Percentiles rank a stretch among this genome's conserved stretches.
Evolutionary conservation across 306 rosid species (phyloP).

Genomic region (Luffa aegyptiaca): DNA sequence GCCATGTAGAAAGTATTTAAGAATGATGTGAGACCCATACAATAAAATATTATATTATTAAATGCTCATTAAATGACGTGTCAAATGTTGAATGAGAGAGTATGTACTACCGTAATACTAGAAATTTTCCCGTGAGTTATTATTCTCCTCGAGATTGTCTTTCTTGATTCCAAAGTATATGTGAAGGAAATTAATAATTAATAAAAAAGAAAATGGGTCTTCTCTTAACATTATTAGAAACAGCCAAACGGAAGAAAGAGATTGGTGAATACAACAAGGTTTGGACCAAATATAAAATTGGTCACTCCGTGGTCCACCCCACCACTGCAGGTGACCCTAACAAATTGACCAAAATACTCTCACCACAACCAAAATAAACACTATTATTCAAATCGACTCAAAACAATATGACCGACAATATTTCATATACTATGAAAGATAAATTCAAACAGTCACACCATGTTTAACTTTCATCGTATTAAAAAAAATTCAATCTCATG

Average conservation of each 20-base stretch:
- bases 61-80: no score
- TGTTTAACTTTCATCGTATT: no score
- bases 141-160: not conserved
- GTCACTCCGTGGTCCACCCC: slow-evolving; percentile 4
- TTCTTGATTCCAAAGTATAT: not conserved
- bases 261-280: not conserved
- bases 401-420: no score
- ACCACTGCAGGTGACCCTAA: not conserved
- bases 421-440: no score
- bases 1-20: no score
- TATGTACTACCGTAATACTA: no score
- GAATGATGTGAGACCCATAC: no score
- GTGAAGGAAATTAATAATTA: not conserved
- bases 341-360: not conserved
- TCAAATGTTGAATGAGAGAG: no score
- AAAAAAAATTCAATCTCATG: not conserved
- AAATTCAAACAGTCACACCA: no score
- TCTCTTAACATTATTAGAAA: not conserved
- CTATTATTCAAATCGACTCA: no score
- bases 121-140: no score
- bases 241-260: not conserved
- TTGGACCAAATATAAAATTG: slow-evolving; percentile 7
- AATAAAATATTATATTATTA: no score
- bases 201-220: not conserved
- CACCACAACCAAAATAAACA: not conserved